Conservation (phyloP, 2,329 filamentous ascomycete species). For the Clonostachys sp. region DNA sequence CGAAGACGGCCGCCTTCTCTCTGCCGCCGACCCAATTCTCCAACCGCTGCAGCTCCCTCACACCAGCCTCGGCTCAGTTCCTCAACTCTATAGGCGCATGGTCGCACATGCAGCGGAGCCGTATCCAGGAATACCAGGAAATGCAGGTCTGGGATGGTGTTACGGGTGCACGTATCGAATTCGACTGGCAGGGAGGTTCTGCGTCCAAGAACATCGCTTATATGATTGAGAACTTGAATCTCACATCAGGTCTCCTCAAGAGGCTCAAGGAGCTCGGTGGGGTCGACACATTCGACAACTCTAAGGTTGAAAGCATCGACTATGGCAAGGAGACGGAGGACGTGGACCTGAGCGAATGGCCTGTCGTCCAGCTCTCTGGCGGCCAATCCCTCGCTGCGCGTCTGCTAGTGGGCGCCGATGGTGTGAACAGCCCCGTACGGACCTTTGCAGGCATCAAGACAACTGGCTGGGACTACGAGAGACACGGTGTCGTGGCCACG, state of each 20-base stretch:
- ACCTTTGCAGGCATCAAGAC: conserved; percentile 82
- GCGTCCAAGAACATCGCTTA: conserved; percentile 70
- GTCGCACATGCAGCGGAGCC: conserved; percentile 65
- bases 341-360: conserved; percentile 81
- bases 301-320: conserved; percentile 74
- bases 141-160: conserved; percentile 99
- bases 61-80: conserved; percentile 80
- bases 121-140: conserved; percentile 84
- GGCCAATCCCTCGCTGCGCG: conserved; percentile 70
- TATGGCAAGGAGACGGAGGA: conserved; percentile 66
- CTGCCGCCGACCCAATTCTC: conserved; percentile 70
- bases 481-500: conserved; percentile 89
- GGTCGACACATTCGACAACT: conserved; percentile 69
- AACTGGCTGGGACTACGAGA: conserved; percentile 87
- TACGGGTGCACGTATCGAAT: conserved; percentile 80
- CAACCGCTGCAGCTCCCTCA: conserved; percentile 93
- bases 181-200: conserved; percentile 61
- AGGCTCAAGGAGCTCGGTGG: conserved; percentile 66
- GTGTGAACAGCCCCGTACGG: conserved; percentile 89
- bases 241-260: conserved; percentile 72
- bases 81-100: conserved; percentile 82
- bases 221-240: conserved; percentile 93
- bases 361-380: conserved; percentile 69
- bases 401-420: conserved; percentile 87
- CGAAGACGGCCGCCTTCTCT: conserved; percentile 61